phyloP scores from a whole-genome alignment of 331 rosid species.

The Spiraea crenata region DNA sequence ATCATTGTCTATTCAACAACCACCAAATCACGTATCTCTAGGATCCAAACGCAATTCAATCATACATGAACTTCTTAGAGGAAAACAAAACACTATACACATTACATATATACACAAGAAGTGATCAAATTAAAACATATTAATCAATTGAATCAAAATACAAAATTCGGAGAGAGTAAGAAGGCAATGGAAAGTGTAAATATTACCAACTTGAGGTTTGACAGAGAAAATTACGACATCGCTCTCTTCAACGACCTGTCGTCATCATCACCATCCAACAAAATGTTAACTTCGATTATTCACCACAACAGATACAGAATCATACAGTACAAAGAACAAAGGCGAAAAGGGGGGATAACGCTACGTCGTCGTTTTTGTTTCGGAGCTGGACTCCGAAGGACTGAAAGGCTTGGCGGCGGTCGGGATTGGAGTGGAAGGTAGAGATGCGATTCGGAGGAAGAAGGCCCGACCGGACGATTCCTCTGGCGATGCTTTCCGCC shows the following conservation, averaged over 20 bases:
- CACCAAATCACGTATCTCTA: background rate
- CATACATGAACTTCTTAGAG: background rate
- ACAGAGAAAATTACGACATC: constrained; percentile 79
- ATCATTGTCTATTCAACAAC: background rate
- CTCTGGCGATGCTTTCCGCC: constrained; percentile 96
- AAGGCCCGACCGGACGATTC: constrained; percentile 68
- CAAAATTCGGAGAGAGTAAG: background rate
- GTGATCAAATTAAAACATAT: background rate
- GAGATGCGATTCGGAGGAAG: constrained; percentile 71
- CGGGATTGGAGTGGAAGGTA: constrained; percentile 52
- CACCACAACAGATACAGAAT: background rate
- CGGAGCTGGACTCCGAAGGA: constrained; percentile 67
- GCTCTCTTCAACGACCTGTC: constrained; percentile 74
- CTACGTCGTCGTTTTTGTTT: constrained; percentile 63
- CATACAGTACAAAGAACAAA: background rate
- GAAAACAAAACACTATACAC: no score
- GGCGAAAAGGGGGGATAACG: background rate
- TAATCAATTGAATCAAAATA: background rate
- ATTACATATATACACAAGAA: background rate
- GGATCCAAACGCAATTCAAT: background rate
- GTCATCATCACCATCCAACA: background rate
- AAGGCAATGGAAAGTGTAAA: background rate
- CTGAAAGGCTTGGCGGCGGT: constrained; percentile 59
- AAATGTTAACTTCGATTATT: background rate
- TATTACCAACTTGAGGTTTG: no score